A percentile compares a stretch with the other conserved stretches of the same genome.
Evolutionary conservation across 2,329 filamentous ascomycete species (phyloP).

Genomic region (Helotiales sp.): DNA sequence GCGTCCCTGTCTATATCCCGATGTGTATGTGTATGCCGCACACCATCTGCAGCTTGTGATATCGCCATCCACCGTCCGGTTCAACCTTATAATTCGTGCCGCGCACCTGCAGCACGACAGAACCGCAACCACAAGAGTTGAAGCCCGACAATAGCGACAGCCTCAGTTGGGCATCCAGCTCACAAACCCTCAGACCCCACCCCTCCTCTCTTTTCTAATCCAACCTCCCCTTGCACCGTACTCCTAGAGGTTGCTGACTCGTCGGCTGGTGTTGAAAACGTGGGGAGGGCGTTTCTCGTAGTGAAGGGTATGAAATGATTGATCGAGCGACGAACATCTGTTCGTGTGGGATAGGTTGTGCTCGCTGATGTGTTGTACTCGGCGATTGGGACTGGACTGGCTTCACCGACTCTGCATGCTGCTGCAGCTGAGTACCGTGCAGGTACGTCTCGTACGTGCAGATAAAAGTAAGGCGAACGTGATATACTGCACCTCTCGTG

Average conservation of each 20-base stretch:
- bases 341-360: slow-evolving; percentile 31
- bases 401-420: slow-evolving; percentile 23
- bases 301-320: neutral
- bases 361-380: slow-evolving; percentile 17
- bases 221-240: slow-evolving; percentile 5
- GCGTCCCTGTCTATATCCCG: neutral
- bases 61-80: slow-evolving; percentile 28
- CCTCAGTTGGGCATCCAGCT: neutral
- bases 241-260: neutral
- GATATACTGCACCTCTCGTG: neutral
- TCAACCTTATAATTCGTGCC: neutral
- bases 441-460: slow-evolving; percentile 14
- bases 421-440: slow-evolving; percentile 19
- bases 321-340: slow-evolving; percentile 32
- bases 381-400: slow-evolving; percentile 14
- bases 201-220: too few species aligned
- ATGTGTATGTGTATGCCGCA: neutral
- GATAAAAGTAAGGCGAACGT: slow-evolving; percentile 20
- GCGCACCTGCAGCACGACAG: neutral
- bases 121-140: slow-evolving; percentile 4
- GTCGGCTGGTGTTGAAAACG: slow-evolving; percentile 7
- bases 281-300: slow-evolving; percentile 6
- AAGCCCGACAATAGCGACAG: slow-evolving; percentile 27
- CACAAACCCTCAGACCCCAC: too few species aligned
- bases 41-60: slow-evolving; percentile 22